Conservation (phyloP, 768 basidiomycete genomes). For the Leucosporidium scottii region DNA sequence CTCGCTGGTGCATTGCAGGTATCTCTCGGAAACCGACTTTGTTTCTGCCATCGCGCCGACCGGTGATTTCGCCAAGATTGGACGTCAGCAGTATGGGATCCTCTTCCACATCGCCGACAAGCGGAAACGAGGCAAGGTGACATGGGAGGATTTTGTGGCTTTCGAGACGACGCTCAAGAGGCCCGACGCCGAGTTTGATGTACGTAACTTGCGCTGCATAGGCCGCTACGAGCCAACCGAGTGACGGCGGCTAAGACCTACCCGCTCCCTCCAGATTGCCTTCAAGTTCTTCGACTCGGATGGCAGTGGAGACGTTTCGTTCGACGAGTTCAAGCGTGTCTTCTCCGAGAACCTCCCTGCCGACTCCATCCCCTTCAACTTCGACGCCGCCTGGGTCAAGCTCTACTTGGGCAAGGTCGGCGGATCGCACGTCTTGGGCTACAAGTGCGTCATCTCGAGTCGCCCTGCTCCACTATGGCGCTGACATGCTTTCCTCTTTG, state of each 20-base stretch:
- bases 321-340: conserved; percentile 89
- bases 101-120: conserved; percentile 83
- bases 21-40: conserved; percentile 77
- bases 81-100: conserved; percentile 77
- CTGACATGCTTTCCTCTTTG: conserved; percentile 48
- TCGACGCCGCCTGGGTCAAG: conserved; percentile 82
- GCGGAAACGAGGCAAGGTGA: conserved; percentile 64
- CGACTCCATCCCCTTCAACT: conserved; percentile 81
- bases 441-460: conserved; percentile 24
- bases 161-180: conserved; percentile 89
- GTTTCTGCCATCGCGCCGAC: conserved; percentile 90
- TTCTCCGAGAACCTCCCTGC: conserved; percentile 70
- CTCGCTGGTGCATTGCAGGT: conserved; percentile 49
- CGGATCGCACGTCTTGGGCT: conserved; percentile 46
- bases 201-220: background rate
- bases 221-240: background rate
- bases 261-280: conserved; percentile 18
- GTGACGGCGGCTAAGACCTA: background rate
- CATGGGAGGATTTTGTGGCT: conserved; percentile 92
- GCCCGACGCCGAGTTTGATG: conserved; percentile 80
- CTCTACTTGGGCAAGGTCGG: conserved; percentile 90
- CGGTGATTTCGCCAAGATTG: conserved; percentile 76
- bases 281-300: conserved; percentile 53
- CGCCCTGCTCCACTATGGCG: background rate
- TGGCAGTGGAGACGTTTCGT: conserved; percentile 82